A percentile compares a stretch with the other conserved stretches of the same genome.
These are phyloP conservation scores for Sicyos baderoa DNA, from an alignment of 306 rosid species.

Conservation along the genomic window DNA sequence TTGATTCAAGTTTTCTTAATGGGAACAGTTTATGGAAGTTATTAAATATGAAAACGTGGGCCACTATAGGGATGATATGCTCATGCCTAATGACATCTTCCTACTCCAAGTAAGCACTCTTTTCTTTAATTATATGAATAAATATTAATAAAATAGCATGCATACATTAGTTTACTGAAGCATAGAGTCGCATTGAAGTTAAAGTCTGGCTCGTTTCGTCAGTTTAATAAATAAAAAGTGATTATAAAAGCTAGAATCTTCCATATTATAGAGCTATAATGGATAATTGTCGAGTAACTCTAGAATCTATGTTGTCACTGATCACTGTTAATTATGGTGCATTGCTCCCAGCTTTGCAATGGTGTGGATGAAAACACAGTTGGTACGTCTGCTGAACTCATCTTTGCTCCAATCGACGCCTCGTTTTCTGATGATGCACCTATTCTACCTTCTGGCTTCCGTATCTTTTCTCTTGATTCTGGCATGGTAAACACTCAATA, in stretches of 20 bases:
- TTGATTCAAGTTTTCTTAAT: constrained; percentile 22
- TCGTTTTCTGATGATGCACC: constrained; percentile 95
- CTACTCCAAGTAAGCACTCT: constrained; percentile 78
- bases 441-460: constrained; percentile 90
- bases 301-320: not conserved
- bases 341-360: constrained; percentile 55
- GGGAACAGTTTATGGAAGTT: constrained; percentile 87
- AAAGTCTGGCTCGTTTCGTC: not conserved
- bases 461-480: constrained; percentile 87
- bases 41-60: constrained; percentile 91
- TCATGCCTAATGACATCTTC: constrained; percentile 79
- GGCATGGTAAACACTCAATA: constrained; percentile 34
- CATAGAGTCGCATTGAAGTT: not conserved
- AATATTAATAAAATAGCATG: not conserved
- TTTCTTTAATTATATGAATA: not conserved
- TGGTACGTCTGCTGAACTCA: constrained; percentile 79
- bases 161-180: not conserved
- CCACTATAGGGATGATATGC: constrained; percentile 82
- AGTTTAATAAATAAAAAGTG: not conserved
- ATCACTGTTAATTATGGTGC: no score
- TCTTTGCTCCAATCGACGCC: constrained; percentile 97
- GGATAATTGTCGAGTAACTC: not conserved
- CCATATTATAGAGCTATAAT: not conserved
- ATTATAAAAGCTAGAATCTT: not conserved
- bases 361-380: constrained; percentile 86